Conservation (phyloP, 306 rosid genomes). For the Vigna radiata region DNA sequence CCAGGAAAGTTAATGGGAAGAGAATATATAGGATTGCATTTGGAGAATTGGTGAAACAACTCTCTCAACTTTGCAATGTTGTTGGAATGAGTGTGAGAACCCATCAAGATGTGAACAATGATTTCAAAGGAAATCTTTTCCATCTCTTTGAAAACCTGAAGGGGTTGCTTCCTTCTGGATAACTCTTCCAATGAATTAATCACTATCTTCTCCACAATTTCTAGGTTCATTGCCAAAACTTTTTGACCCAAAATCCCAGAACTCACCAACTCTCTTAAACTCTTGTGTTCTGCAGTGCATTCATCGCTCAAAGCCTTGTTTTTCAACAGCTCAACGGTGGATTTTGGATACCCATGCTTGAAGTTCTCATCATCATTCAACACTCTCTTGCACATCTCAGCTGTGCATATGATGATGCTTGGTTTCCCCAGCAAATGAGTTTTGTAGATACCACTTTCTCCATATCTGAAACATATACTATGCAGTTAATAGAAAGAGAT, state of each 20-base stretch:
- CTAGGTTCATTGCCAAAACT: constrained; percentile 1
- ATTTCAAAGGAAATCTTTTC: constrained; percentile 33
- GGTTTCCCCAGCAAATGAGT: neutral
- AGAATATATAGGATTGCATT: neutral
- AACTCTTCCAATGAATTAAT: constrained; percentile 24
- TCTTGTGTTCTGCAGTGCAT: constrained; percentile 37
- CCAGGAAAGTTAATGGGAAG: constrained; percentile 22
- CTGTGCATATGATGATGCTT: neutral
- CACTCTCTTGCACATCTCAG: constrained; percentile 37
- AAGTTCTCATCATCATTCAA: constrained; percentile 30
- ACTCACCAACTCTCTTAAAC: constrained; percentile 27
- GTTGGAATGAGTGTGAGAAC: neutral
- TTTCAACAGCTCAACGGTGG: neutral
- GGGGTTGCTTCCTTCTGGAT: constrained; percentile 22
- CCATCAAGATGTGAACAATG: constrained; percentile 43
- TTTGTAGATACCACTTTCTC: constrained; percentile 9
- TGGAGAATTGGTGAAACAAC: neutral
- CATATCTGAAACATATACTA: neutral
- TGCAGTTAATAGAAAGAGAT: neutral
- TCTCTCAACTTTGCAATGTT: neutral
- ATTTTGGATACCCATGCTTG: constrained; percentile 40
- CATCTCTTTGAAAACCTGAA: constrained; percentile 39
- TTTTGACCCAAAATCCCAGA: constrained; percentile 35
- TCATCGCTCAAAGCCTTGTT: neutral
- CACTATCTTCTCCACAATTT: neutral